Evolutionary conservation across 139 green algal species (phyloP).

Genomic region (Tetraselmis chui): DNA sequence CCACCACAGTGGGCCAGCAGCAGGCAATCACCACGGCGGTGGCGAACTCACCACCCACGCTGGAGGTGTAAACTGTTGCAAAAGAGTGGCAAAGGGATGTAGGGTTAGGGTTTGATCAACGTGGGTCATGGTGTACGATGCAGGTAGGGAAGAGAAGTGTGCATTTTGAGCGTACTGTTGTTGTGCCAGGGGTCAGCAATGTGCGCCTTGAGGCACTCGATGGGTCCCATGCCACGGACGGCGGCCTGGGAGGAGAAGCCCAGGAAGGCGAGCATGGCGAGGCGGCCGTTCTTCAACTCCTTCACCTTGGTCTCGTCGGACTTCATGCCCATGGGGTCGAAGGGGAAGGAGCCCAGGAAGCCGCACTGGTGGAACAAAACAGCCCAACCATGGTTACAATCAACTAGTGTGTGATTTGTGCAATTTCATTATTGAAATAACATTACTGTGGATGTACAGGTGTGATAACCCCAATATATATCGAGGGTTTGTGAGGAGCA

Average conservation of each 20-base stretch:
- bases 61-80: constrained; percentile 72
- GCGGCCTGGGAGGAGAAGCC: constrained; percentile 76
- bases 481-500: too few relatives aligned
- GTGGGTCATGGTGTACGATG: not conserved
- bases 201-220: constrained; percentile 75
- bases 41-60: constrained; percentile 64
- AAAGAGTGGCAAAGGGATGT: not conserved
- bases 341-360: constrained; percentile 77
- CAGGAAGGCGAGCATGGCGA: constrained; percentile 87
- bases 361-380: too few relatives aligned
- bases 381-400: too few relatives aligned
- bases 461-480: too few relatives aligned
- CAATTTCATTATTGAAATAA: too few relatives aligned
- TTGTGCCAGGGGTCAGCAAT: constrained; percentile 72
- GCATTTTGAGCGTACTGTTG: constrained; percentile 64
- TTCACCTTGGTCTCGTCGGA: constrained; percentile 69
- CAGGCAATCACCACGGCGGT: constrained; percentile 57
- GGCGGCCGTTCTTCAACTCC: constrained; percentile 96
- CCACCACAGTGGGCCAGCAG: constrained; percentile 67
- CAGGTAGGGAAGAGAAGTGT: not conserved
- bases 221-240: constrained; percentile 70
- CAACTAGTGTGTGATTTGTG: too few relatives aligned
- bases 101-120: not conserved
- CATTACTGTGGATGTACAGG: too few relatives aligned
- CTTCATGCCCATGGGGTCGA: constrained; percentile 70